Conservation (phyloP, 768 basidiomycete genomes). For the Glaciozyma antarctica region DNA sequence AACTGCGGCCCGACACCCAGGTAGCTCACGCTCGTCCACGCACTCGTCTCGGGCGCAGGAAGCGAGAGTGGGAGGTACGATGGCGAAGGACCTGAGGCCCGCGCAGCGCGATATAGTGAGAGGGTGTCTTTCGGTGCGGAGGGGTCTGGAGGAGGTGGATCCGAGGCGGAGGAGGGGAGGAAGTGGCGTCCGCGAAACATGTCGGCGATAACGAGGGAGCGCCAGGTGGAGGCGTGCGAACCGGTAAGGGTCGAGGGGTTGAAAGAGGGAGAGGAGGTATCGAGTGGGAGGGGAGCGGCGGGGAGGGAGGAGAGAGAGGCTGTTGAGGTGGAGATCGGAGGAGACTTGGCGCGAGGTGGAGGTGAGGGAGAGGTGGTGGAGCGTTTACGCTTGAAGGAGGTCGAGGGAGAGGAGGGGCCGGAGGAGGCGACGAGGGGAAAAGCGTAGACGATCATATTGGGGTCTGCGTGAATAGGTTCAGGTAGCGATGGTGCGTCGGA, state of each 20-base stretch:
- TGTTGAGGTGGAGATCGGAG: slow-evolving; percentile 3
- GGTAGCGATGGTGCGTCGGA: slow-evolving; percentile 26
- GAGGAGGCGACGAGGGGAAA: slow-evolving; percentile 44
- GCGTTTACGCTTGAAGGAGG: slow-evolving; percentile 35
- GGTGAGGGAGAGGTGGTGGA: slow-evolving; percentile 12
- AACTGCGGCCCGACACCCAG: slow-evolving; percentile 44
- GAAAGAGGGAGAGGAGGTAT: slow-evolving; percentile 14
- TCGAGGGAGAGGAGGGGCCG: not conserved
- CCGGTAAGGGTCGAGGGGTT: slow-evolving; percentile 7
- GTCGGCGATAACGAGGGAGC: slow-evolving; percentile 34
- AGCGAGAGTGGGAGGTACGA: slow-evolving; percentile 17
- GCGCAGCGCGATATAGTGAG: not conserved
- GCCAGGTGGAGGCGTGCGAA: slow-evolving; percentile 23
- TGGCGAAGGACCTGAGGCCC: slow-evolving; percentile 6
- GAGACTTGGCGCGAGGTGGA: slow-evolving; percentile 24
- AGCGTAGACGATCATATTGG: slow-evolving; percentile 55
- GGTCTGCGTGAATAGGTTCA: slow-evolving; percentile 12
- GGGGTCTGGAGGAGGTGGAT: not conserved
- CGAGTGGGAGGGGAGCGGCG: not conserved
- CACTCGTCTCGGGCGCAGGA: slow-evolving; percentile 13
- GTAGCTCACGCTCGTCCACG: slow-evolving; percentile 37
- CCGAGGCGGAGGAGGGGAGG: not conserved
- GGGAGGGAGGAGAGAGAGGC: not conserved
- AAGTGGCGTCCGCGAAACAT: slow-evolving; percentile 36
- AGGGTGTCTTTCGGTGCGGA: not conserved